Evolutionary conservation across 257 asterid genomes (phyloP).

Genomic region (Catharanthus roseus): DNA sequence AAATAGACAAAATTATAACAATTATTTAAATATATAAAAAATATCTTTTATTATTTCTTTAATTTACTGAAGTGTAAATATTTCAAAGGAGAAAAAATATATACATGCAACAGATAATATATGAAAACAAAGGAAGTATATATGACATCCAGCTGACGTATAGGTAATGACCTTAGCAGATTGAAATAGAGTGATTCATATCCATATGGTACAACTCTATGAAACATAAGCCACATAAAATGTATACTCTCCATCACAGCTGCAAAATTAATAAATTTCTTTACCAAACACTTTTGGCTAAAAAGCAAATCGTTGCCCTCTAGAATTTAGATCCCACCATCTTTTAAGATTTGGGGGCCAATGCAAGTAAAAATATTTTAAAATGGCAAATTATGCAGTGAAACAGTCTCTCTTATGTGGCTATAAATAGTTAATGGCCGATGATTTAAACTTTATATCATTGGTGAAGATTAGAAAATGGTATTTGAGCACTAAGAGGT

Average conservation of each 20-base stretch:
- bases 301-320: too few species aligned
- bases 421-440: conserved; percentile 1
- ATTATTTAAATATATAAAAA: too few species aligned
- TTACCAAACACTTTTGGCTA: neutral
- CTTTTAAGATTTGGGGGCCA: neutral
- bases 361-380: neutral
- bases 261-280: neutral
- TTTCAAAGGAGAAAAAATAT: too few species aligned
- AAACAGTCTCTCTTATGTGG: neutral
- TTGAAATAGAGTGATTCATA: neutral
- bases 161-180: neutral
- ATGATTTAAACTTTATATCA: neutral
- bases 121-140: too few species aligned
- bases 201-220: neutral
- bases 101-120: too few species aligned
- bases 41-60: too few species aligned
- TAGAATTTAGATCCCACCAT: neutral
- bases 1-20: too few species aligned
- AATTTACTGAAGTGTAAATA: too few species aligned
- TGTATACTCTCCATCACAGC: neutral
- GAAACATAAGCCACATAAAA: neutral
- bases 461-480: neutral
- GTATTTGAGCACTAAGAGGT: neutral
- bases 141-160: conserved; percentile 17
- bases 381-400: neutral